Percentiles rank a stretch among this genome's conserved stretches.
Evolutionary conservation across 2,329 filamentous ascomycete species (phyloP).

Genomic region (Monilinia vaccinii-corymbosi): DNA sequence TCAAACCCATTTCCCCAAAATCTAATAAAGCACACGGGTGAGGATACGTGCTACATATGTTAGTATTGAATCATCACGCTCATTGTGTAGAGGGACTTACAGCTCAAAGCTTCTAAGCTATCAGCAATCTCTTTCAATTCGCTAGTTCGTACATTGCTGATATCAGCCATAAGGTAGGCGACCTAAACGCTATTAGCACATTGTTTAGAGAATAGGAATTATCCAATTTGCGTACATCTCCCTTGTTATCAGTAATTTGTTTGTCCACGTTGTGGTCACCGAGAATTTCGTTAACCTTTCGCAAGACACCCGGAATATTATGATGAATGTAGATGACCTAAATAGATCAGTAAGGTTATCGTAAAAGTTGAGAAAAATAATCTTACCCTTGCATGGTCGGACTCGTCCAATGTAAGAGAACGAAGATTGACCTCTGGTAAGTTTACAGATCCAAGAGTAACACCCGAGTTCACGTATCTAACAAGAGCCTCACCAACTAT

Average conservation of each 20-base stretch:
- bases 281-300: constrained; percentile 90
- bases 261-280: constrained; percentile 97
- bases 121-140: constrained; percentile 84
- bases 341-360: constrained; percentile 19
- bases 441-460: constrained; percentile 87
- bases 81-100: constrained; percentile 39
- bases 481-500: constrained; percentile 75
- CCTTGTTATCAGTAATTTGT: constrained; percentile 93
- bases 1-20: not conserved
- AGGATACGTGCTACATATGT: constrained; percentile 30
- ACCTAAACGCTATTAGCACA: constrained; percentile 40
- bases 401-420: constrained; percentile 81
- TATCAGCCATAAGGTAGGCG: constrained; percentile 96
- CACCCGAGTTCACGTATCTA: constrained; percentile 91
- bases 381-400: constrained; percentile 71
- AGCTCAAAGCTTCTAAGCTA: constrained; percentile 69
- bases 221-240: constrained; percentile 54
- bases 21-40: constrained; percentile 32
- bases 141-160: constrained; percentile 71
- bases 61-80: not conserved
- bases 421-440: constrained; percentile 90
- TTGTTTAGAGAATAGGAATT: not conserved
- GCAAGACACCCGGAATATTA: constrained; percentile 90
- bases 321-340: constrained; percentile 90
- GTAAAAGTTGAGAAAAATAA: not conserved